Evolutionary conservation across 2,329 filamentous ascomycete genomes (phyloP).

Genomic region (Alternaria brassicae): DNA sequence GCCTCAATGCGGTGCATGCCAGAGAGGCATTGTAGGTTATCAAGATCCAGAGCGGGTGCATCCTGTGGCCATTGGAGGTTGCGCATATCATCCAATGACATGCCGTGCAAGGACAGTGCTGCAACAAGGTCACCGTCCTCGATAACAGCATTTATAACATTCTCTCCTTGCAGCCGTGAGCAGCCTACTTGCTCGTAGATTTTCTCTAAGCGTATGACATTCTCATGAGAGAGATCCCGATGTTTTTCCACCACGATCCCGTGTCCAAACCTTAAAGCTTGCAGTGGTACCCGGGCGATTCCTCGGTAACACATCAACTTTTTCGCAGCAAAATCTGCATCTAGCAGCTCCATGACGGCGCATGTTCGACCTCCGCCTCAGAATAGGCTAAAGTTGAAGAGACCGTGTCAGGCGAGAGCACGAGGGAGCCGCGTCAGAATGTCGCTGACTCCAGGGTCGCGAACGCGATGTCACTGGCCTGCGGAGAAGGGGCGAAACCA

Average conservation of each 20-base stretch:
- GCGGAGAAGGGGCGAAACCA: background rate
- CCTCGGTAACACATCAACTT: constrained; percentile 10
- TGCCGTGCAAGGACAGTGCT: constrained; percentile 11
- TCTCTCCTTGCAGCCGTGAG: constrained; percentile 23
- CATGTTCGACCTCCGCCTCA: background rate
- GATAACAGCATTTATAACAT: constrained; percentile 27
- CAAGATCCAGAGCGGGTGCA: constrained; percentile 15
- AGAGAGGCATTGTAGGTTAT: constrained; percentile 23
- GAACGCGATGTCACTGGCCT: constrained; percentile 8
- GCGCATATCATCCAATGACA: constrained; percentile 10
- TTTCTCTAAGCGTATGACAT: constrained; percentile 5
- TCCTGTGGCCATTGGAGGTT: constrained; percentile 15
- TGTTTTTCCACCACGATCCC: constrained; percentile 5
- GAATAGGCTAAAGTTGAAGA: background rate
- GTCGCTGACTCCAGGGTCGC: background rate
- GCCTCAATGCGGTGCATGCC: constrained; percentile 24
- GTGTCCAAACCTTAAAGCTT: constrained; percentile 13
- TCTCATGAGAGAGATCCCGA: constrained; percentile 8
- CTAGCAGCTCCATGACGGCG: constrained; percentile 2
- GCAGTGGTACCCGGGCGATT: constrained; percentile 11
- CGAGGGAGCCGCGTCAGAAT: background rate
- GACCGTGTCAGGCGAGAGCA: background rate
- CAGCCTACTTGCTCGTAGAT: constrained; percentile 16
- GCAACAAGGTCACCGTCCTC: constrained; percentile 12
- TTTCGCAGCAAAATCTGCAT: constrained; percentile 7